Conservation (phyloP, 164 flowering plant genomes). For the Platanus orientalis region DNA sequence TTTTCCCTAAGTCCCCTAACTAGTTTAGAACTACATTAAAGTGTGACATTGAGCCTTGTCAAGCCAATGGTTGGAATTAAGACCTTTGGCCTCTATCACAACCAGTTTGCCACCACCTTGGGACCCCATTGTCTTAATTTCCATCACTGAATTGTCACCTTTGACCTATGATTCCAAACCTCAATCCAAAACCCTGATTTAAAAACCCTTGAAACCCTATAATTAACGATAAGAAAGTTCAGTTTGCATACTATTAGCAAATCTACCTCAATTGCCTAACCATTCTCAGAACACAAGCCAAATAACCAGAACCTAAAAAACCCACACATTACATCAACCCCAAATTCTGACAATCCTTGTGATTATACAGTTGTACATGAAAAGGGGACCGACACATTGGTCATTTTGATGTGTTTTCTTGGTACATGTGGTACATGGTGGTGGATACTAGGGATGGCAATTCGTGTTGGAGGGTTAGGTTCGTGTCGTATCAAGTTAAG, state of each 20-base stretch:
- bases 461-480: no score
- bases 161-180: constrained; percentile 14
- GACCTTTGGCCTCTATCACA: no score
- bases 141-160: constrained; percentile 40
- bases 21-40: constrained; percentile 70
- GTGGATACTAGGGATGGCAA: no score
- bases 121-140: constrained; percentile 69
- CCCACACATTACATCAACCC: constrained; percentile 6
- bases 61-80: constrained; percentile 38
- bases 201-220: neutral
- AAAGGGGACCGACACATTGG: neutral
- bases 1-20: constrained; percentile 68
- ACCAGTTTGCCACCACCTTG: constrained; percentile 43
- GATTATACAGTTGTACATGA: no score
- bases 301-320: neutral
- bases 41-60: constrained; percentile 69
- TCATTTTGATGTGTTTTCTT: no score
- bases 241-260: no score
- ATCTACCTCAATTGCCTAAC: no score
- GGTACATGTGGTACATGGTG: no score
- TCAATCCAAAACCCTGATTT: neutral
- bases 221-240: no score
- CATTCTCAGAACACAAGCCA: no score
- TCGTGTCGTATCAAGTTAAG: no score
- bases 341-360: constrained; percentile 1